phyloP scores from a whole-genome alignment of 164 flowering plant genomes.

The Echeveria elegans region DNA sequence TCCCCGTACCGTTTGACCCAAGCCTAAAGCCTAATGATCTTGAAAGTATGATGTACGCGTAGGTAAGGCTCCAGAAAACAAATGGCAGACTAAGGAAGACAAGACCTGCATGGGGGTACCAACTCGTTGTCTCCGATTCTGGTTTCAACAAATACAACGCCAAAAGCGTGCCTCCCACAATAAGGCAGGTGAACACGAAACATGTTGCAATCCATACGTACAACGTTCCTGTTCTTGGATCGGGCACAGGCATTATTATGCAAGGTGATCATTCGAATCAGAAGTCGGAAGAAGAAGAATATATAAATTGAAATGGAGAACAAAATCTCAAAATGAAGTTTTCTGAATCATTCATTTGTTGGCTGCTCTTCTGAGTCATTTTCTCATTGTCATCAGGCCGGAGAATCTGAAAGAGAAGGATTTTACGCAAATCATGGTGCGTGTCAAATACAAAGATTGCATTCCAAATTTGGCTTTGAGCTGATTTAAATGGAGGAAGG shows the following conservation, averaged over 20 bases:
- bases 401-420: neutral
- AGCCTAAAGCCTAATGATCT: neutral
- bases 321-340: neutral
- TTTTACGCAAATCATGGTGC: conserved; percentile 3
- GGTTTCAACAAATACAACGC: neutral
- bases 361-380: too few species aligned
- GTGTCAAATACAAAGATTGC: neutral
- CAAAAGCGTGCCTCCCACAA: neutral
- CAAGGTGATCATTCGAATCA: neutral
- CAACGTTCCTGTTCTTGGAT: neutral
- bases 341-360: neutral
- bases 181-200: neutral
- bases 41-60: neutral
- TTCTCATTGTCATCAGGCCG: too few species aligned
- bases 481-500: too few species aligned
- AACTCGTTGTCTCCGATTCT: neutral
- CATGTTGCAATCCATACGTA: neutral
- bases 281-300: neutral
- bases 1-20: neutral
- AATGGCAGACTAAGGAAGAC: neutral
- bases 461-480: conserved; percentile 2
- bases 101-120: conserved; percentile 4
- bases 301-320: too few species aligned
- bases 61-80: neutral
- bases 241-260: neutral